A percentile compares a stretch with the other conserved stretches of the same genome.
phyloP scores from a whole-genome alignment of 768 basidiomycete species.

The Rubroboletus pulcherrimus region DNA sequence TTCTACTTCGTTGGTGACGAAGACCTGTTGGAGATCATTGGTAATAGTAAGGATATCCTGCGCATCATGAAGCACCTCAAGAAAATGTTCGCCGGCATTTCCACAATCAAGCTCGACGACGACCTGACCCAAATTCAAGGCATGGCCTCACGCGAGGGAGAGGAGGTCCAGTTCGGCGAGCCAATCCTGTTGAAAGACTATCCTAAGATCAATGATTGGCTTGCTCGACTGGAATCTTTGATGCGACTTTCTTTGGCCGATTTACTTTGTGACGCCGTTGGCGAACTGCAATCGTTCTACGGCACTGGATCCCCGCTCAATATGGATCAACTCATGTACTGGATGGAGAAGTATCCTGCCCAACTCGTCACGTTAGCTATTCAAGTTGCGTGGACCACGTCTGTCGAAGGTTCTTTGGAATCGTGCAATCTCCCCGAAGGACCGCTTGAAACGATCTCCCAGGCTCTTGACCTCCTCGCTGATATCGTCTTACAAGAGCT shows the following conservation, averaged over 20 bases:
- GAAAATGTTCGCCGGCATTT: conserved; percentile 99
- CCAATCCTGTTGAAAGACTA: conserved; percentile 88
- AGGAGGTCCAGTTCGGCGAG: conserved; percentile 80
- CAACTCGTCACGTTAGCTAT: conserved; percentile 95
- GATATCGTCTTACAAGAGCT: conserved; percentile 94
- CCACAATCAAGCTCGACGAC: conserved; percentile 83
- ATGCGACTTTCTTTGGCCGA: conserved; percentile 89
- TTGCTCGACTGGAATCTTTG: conserved; percentile 85
- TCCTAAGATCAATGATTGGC: conserved; percentile 99
- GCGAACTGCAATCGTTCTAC: conserved; percentile 79
- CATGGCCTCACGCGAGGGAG: conserved; percentile 95
- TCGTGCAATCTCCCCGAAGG: conserved; percentile 51
- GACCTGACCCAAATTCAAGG: conserved; percentile 85
- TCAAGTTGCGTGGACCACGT: conserved; percentile 91
- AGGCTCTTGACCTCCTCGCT: conserved; percentile 91
- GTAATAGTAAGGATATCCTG: conserved; percentile 97
- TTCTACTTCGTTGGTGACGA: conserved; percentile 99
- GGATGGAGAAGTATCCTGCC: conserved; percentile 94
- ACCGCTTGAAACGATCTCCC: conserved; percentile 69
- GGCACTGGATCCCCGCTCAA: conserved; percentile 57
- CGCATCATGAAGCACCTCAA: conserved; percentile 99
- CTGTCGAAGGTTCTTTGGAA: conserved; percentile 72
- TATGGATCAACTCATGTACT: conserved; percentile 69
- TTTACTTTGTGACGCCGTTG: conserved; percentile 74
- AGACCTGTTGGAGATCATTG: conserved; percentile 97